Base-by-base conservation (phyloP, 495 filamentous ascomycete genomes). In the Penicillium parvum region DNA sequence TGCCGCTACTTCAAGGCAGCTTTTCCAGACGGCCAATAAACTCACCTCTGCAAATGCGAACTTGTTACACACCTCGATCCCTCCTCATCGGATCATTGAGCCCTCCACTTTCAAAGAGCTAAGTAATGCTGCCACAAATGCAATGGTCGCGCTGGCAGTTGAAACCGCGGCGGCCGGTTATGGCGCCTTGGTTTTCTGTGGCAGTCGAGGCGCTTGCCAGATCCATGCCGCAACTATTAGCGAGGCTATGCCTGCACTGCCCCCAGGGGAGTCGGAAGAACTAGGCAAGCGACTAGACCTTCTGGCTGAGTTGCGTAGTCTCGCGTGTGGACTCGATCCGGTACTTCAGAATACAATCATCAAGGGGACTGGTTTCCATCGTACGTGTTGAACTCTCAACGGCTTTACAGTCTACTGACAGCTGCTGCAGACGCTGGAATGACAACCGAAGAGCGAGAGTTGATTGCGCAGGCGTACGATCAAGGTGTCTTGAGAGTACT, bases 391-490 rank as follows among this genome's bases (percentile, higher is more conserved):
- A 4, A 27, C 32, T 40, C 25, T 37, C 25, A 39, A 10, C 7
- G 9, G 8, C 9, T 17, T 7, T 26, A 20, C 12, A 3, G n/a
- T n/a, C 7, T 20, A 12, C 26, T 52, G 18, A 42, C 40, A 27
- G 55, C 30, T 21, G 16, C 6, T 18, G 30, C 37, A 78, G 76
- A 88, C 67, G 84, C 84, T 22, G 86, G 87, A 7, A 71, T 92
- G 60, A 90, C 86, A 3, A 82, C 74, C 0, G 87, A 92, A 64
- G 87, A 92, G 60, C 76, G 86, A 21, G 86, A 90, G 37, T 61
- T 88, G 14, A 75, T 90, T 35, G 82, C 83, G 3, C 73, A 73
- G 25, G 82, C 85, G 8, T 92, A 90, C 49, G 84, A 90, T 53
- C 63, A 69, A 21, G 85, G 87, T 1, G 63, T 74, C 3, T 49